phyloP scores from a whole-genome alignment of 306 rosid genomes.

The Cucumis hystrix region DNA sequence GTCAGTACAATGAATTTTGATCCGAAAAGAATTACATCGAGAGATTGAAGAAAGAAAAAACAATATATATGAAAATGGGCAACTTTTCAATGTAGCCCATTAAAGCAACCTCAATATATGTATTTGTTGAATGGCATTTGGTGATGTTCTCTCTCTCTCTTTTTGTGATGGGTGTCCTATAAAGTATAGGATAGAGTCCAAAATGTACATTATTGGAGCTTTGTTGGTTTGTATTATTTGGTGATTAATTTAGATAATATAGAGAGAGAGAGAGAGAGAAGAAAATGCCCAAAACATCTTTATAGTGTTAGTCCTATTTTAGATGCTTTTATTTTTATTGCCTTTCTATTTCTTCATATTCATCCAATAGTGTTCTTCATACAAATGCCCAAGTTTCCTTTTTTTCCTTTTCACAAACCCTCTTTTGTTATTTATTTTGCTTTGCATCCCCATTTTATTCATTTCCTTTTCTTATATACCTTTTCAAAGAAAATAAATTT shows the following conservation, averaged over 20 bases:
- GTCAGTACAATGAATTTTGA: too few relatives aligned
- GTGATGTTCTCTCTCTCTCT: background rate
- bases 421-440: background rate
- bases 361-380: background rate
- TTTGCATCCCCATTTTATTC: background rate
- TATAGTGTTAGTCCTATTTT: background rate
- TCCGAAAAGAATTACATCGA: background rate
- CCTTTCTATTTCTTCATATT: background rate
- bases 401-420: background rate
- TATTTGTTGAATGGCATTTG: background rate
- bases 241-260: background rate
- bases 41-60: background rate
- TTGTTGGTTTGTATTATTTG: background rate
- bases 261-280: background rate
- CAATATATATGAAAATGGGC: background rate
- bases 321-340: background rate
- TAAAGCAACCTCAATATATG: background rate
- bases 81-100: conserved; percentile 1
- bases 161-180: conserved; percentile 1
- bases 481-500: background rate
- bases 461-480: background rate
- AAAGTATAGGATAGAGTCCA: background rate
- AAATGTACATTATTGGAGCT: conserved; percentile 3
- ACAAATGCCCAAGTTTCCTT: background rate
- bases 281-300: conserved; percentile 8